Base-by-base conservation (phyloP, 306 rosid species). In the Cicer bijugum region DNA sequence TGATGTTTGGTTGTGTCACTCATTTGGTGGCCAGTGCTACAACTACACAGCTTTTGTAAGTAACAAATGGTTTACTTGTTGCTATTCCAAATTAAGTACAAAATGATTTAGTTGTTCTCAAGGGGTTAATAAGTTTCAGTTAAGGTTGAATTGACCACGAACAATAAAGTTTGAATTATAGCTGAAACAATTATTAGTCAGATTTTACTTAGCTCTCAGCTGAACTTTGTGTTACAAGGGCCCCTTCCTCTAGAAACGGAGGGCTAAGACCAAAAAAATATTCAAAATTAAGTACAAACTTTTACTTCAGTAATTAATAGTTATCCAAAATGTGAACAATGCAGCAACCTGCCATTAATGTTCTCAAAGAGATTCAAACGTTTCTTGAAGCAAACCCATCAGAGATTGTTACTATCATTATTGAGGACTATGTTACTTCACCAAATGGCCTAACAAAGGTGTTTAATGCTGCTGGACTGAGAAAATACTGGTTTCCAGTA, bases 21-120 rank as follows among this genome's bases (percentile, higher is more conserved):
- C 90, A 58, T 84, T 67, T 71, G 85, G 90, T 40, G 96, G 99
- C 79, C 80, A 83, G 45, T 94, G 99, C 84, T 83, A 79, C 85
- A 88, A 94, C 83, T 87, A 70, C 77, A 94, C 99, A 20, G 90
- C 99, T 70, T 94, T 94, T 81, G 99, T 94, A 87, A 91, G 98
- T 86, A 9, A 53, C 0, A 78, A 81, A 37, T 28, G 15, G 16
- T 50, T 69, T 69, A 53, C 7, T 50, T 72, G 57, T 58, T 76
- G 38, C 33, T 53, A 15, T 44, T 38, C 40, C 46, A 69, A 75
- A 68, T 61, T 60, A 60, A 75, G 51, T 5, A 61, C 51, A 59
- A 67, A 72, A 14, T 14, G 5, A 7, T 28, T 28, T 28, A 28
- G 4, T 28, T 28, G 33, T 28, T 23, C 28, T 23, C 33, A 28